Percentiles rank a stretch among this genome's conserved stretches.
Conservation (phyloP, 805 yeast species). For the Teunomyces stri region DNA sequence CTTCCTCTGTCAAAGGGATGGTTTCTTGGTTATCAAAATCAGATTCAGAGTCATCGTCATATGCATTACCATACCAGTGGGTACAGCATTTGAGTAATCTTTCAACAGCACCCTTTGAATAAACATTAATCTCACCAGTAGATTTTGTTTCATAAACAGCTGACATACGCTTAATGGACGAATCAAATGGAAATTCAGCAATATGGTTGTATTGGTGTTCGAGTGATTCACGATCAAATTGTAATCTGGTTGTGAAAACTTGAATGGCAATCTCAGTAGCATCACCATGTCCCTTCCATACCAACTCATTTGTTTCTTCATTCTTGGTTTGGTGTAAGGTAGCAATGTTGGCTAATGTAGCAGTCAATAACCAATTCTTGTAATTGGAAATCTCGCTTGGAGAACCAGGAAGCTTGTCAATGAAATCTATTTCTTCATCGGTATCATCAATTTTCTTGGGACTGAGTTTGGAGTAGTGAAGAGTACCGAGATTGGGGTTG, state of each 20-base stretch:
- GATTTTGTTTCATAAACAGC: slow-evolving; percentile 43
- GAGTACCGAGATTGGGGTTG: slow-evolving; percentile 59
- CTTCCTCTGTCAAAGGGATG: slow-evolving; percentile 38
- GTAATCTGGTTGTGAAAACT: slow-evolving; percentile 64
- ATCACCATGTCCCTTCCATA: slow-evolving; percentile 82
- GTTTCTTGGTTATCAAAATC: slow-evolving; percentile 15
- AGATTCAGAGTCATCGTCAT: slow-evolving; percentile 19
- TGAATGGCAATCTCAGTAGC: slow-evolving; percentile 89
- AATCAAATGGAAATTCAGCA: slow-evolving; percentile 73
- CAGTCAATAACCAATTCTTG: slow-evolving; percentile 56
- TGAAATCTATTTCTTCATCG: slow-evolving; percentile 37
- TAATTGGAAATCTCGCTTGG: slow-evolving; percentile 27
- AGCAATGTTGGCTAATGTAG: slow-evolving; percentile 81
- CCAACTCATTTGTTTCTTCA: slow-evolving; percentile 38
- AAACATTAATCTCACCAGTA: slow-evolving; percentile 31
- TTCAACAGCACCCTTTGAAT: slow-evolving; percentile 77
- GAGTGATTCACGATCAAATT: slow-evolving; percentile 44
- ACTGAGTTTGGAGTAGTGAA: slow-evolving; percentile 31
- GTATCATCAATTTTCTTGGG: slow-evolving; percentile 37
- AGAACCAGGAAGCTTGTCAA: slow-evolving; percentile 15
- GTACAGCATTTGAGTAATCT: slow-evolving; percentile 57
- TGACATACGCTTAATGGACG: slow-evolving; percentile 71
- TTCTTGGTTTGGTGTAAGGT: slow-evolving; percentile 50
- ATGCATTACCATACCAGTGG: slow-evolving; percentile 45
- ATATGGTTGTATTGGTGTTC: slow-evolving; percentile 40